These are phyloP conservation scores for Ophiocordyceps polyrhachis-furcata DNA, from an alignment of 2,329 filamentous ascomycete species.

Conservation along the genomic window DNA sequence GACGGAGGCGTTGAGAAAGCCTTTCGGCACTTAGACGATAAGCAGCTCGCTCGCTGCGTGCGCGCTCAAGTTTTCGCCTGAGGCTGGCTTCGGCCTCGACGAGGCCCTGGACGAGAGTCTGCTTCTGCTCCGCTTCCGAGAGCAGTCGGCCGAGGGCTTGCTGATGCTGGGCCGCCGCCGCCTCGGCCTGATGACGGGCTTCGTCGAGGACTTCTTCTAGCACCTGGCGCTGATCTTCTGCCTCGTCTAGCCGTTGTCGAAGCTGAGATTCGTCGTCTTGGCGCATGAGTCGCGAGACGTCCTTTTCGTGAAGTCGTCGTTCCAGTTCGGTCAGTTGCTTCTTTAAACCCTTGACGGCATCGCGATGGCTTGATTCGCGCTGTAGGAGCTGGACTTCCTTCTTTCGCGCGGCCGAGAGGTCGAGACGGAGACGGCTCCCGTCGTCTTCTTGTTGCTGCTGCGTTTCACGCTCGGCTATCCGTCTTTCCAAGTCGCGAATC, in stretches of 20 bases:
- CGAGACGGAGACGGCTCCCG: slow-evolving; percentile 38
- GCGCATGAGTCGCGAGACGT: slow-evolving; percentile 30
- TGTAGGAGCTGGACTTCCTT: slow-evolving; percentile 47
- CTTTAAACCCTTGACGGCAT: slow-evolving; percentile 43
- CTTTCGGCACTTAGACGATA: slow-evolving; percentile 36
- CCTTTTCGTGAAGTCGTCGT: slow-evolving; percentile 44
- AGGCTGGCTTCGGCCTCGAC: slow-evolving; percentile 38
- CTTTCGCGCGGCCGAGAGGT: slow-evolving; percentile 43
- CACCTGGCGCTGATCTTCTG: slow-evolving; percentile 39
- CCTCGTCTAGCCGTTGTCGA: slow-evolving; percentile 33
- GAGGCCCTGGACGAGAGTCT: slow-evolving; percentile 41
- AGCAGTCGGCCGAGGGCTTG: slow-evolving; percentile 47
- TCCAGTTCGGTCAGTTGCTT: slow-evolving; percentile 48
- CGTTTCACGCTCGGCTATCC: slow-evolving; percentile 34
- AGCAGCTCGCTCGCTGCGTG: slow-evolving; percentile 43
- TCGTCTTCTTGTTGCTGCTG: slow-evolving; percentile 18
- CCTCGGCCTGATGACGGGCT: slow-evolving; percentile 31
- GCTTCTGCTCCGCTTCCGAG: slow-evolving; percentile 50
- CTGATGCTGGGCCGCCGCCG: slow-evolving; percentile 23
- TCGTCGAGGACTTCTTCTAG: slow-evolving; percentile 40
- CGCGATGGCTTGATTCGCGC: slow-evolving; percentile 45
- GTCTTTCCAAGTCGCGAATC: slow-evolving; percentile 44
- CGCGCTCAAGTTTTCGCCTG: slow-evolving; percentile 48
- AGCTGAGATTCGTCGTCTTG: slow-evolving; percentile 22
- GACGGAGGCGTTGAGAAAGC: slow-evolving; percentile 33